phyloP scores from a whole-genome alignment of 164 flowering plant species.

The Liriodendron chinense region DNA sequence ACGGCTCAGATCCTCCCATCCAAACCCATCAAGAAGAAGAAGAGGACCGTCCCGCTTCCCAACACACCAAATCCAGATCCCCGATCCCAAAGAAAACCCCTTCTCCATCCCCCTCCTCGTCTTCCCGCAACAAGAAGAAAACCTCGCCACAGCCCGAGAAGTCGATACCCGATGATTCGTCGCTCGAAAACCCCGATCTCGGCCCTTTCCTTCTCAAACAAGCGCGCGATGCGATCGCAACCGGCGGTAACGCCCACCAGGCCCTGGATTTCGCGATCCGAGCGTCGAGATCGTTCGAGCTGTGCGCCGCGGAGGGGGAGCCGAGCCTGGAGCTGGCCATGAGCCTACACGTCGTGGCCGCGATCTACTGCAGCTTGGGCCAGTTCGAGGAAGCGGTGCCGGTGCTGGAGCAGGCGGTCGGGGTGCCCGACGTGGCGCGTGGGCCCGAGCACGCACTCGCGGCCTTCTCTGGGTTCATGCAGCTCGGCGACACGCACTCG shows the following conservation, averaged over 20 bases:
- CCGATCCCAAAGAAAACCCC: slow-evolving; percentile 54
- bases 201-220: slow-evolving; percentile 91
- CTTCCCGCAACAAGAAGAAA: slow-evolving; percentile 46
- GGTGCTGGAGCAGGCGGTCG: slow-evolving; percentile 77
- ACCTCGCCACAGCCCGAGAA: slow-evolving; percentile 45
- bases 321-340: slow-evolving; percentile 88
- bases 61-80: slow-evolving; percentile 32
- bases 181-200: slow-evolving; percentile 96
- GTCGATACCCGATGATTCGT: slow-evolving; percentile 43
- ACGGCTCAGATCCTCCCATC: slow-evolving; percentile 1
- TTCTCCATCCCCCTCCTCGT: slow-evolving; percentile 41
- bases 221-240: slow-evolving; percentile 85
- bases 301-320: slow-evolving; percentile 62
- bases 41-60: slow-evolving; percentile 17
- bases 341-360: slow-evolving; percentile 94
- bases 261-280: slow-evolving; percentile 90
- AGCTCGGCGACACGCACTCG: slow-evolving; percentile 90
- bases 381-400: slow-evolving; percentile 95
- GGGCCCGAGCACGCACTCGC: slow-evolving; percentile 95
- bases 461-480: slow-evolving; percentile 92
- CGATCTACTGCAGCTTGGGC: slow-evolving; percentile 90
- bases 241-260: slow-evolving; percentile 80
- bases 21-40: slow-evolving; percentile 1
- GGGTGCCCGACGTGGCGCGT: slow-evolving; percentile 56
- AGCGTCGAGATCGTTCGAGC: slow-evolving; percentile 86